Evolutionary conservation across 164 flowering plant genomes (phyloP).

Genomic region (Chimonanthus salicifolius): DNA sequence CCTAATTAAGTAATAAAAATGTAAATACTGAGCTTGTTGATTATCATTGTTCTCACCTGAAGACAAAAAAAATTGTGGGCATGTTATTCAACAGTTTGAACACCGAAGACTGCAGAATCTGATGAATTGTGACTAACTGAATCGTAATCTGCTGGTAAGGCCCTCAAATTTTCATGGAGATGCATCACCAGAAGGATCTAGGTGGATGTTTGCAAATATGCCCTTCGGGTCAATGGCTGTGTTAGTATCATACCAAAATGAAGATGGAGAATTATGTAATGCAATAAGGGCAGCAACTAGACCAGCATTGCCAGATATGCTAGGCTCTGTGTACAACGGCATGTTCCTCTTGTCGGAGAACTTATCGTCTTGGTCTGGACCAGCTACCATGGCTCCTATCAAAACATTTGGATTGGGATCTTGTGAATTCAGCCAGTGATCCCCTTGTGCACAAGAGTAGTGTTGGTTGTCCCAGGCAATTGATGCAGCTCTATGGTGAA

Average conservation of each 20-base stretch:
- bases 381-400: slow-evolving; percentile 63
- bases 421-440: slow-evolving; percentile 36
- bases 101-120: background rate
- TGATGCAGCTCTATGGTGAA: slow-evolving; percentile 65
- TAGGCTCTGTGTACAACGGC: slow-evolving; percentile 51
- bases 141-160: background rate
- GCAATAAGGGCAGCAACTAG: slow-evolving; percentile 72
- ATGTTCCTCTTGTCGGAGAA: slow-evolving; percentile 42
- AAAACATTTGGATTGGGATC: slow-evolving; percentile 46
- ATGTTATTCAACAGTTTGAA: background rate
- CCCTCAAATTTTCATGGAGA: background rate
- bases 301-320: slow-evolving; percentile 63
- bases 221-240: slow-evolving; percentile 37
- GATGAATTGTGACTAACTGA: background rate
- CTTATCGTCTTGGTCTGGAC: slow-evolving; percentile 45
- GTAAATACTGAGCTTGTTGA: background rate
- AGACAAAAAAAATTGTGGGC: background rate
- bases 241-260: slow-evolving; percentile 7
- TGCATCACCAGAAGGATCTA: background rate
- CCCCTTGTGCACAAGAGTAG: slow-evolving; percentile 44
- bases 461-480: slow-evolving; percentile 37
- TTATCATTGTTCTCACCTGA: background rate
- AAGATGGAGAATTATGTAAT: slow-evolving; percentile 37
- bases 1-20: background rate
- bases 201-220: slow-evolving; percentile 31